Evolutionary conservation across 768 basidiomycete species (phyloP), one percentile per base, ranked within the genome.

Genomic region (Mycena vitilis): DNA sequence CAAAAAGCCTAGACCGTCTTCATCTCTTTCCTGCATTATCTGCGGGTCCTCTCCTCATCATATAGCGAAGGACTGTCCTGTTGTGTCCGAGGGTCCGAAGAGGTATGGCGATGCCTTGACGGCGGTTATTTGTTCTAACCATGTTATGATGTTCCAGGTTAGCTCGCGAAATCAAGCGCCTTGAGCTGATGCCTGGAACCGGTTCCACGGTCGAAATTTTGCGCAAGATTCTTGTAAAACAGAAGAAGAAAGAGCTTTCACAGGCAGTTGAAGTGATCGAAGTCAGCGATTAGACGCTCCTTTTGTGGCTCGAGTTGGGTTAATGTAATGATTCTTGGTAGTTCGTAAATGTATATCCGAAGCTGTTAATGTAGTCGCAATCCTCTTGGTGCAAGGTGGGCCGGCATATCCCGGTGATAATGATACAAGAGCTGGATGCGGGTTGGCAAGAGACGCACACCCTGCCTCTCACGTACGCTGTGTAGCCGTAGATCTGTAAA

Each of bases 41-140:
- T 93, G 92, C 66, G 78, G 76, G 49, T 71, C 69, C 36, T 68
- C 78, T 5, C 79, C 84, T 47, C 75, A 78, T 47, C 89, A 90
- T 75, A 66, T 81, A 23, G 69, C 87, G 12, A 83, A 86, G 73
- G 81, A 84, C 34, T 94, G 93, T 73, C 86, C 89, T 18, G 73
- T 87, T 25, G 83, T 90, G 4, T 68, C 66, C 8, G 80, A 81
- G 60, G 92, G 91, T 2, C 79, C 87, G 1, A 78, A 81, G 63
- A 90, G 87, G 91, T 91, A 70, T 52, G 55, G 55, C 20, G 11
- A 20, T 38, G 51, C 18, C 25, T 48, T 52, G 47, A 25, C 60
- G 42, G 30, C 37, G 36, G 51, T 40, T 40, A 38, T 58, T 48
- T 10, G 40, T 16, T 48, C 63, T 44, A 20, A 66, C 58, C 62